Conservation (phyloP, 179 eudicot genomes). For the Beta lomatogona region DNA sequence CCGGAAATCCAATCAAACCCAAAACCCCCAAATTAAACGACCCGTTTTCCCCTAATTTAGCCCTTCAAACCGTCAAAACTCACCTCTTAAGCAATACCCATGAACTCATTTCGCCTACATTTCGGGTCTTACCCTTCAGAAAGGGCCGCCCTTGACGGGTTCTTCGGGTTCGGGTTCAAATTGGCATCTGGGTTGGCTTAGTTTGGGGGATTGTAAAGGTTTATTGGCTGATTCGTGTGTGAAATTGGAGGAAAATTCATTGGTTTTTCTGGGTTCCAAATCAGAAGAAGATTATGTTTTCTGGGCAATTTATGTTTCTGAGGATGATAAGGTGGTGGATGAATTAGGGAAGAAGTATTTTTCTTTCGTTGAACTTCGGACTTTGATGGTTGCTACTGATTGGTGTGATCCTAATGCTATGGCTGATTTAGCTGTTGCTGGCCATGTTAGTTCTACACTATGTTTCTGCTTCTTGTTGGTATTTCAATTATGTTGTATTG, state of each 20-base stretch:
- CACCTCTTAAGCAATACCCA: slow-evolving; percentile 42
- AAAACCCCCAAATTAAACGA: slow-evolving; percentile 61
- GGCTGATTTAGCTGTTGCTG: slow-evolving; percentile 92
- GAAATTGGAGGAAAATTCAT: slow-evolving; percentile 52
- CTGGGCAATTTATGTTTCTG: slow-evolving; percentile 86
- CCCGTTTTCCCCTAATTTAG: slow-evolving; percentile 60
- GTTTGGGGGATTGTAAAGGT: slow-evolving; percentile 56
- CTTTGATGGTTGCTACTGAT: slow-evolving; percentile 98
- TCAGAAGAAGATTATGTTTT: slow-evolving; percentile 63
- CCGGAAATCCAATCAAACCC: slow-evolving; percentile 66
- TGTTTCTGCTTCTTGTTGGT: background rate
- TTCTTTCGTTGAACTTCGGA: slow-evolving; percentile 89
- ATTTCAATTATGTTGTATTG: background rate
- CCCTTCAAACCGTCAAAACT: slow-evolving; percentile 58
- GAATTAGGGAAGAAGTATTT: slow-evolving; percentile 58
- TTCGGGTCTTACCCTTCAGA: slow-evolving; percentile 71
- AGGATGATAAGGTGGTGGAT: slow-evolving; percentile 47
- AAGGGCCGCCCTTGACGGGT: slow-evolving; percentile 82
- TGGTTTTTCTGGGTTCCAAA: slow-evolving; percentile 79
- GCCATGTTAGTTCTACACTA: slow-evolving; percentile 63
- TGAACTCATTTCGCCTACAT: slow-evolving; percentile 47
- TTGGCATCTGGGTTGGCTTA: slow-evolving; percentile 96
- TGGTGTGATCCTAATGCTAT: slow-evolving; percentile 76
- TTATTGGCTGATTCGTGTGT: slow-evolving; percentile 52
- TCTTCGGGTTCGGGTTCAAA: slow-evolving; percentile 31